Evolutionary conservation across 2,329 filamentous ascomycete genomes (phyloP).

Genomic region (Alternaria hordeiaustralica): DNA sequence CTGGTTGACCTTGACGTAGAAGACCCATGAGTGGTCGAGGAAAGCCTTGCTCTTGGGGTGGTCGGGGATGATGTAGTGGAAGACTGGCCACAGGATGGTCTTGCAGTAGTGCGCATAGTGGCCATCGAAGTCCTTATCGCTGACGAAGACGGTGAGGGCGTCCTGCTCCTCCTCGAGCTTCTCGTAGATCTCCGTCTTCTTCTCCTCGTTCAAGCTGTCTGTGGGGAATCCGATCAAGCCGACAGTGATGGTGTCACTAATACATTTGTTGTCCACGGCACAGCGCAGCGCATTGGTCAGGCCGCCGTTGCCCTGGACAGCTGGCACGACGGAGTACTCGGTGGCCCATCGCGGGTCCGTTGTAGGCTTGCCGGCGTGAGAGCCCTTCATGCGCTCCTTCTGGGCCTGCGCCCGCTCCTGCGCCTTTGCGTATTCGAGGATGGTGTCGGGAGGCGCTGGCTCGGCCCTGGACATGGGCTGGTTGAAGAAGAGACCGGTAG

Average conservation of each 20-base stretch:
- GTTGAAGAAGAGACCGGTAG: slow-evolving; percentile 65
- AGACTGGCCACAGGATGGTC: slow-evolving; percentile 95
- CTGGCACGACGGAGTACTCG: slow-evolving; percentile 81
- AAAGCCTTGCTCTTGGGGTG: slow-evolving; percentile 98
- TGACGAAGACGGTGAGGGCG: slow-evolving; percentile 82
- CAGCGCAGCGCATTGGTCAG: slow-evolving; percentile 87
- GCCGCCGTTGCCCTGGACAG: slow-evolving; percentile 91
- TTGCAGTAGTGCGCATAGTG: slow-evolving; percentile 98
- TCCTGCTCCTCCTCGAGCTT: slow-evolving; percentile 80
- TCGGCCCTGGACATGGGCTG: slow-evolving; percentile 80
- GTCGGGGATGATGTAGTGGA: slow-evolving; percentile 97
- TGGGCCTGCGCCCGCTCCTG: slow-evolving; percentile 46
- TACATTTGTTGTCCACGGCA: slow-evolving; percentile 70
- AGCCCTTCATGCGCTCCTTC: slow-evolving; percentile 29
- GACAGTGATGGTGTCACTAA: slow-evolving; percentile 84
- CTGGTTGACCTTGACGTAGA: slow-evolving; percentile 91
- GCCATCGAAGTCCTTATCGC: slow-evolving; percentile 90
- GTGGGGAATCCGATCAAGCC: slow-evolving; percentile 94
- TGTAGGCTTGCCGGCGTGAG: slow-evolving; percentile 30
- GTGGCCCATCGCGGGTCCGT: slow-evolving; percentile 65
- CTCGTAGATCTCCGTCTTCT: slow-evolving; percentile 84
- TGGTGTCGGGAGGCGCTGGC: slow-evolving; percentile 75
- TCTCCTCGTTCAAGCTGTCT: slow-evolving; percentile 77
- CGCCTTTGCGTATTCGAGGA: slow-evolving; percentile 70
- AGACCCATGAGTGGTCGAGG: slow-evolving; percentile 95